Base-by-base conservation (phyloP, 768 basidiomycete genomes). In the Hortiboletus flavorubellus region DNA sequence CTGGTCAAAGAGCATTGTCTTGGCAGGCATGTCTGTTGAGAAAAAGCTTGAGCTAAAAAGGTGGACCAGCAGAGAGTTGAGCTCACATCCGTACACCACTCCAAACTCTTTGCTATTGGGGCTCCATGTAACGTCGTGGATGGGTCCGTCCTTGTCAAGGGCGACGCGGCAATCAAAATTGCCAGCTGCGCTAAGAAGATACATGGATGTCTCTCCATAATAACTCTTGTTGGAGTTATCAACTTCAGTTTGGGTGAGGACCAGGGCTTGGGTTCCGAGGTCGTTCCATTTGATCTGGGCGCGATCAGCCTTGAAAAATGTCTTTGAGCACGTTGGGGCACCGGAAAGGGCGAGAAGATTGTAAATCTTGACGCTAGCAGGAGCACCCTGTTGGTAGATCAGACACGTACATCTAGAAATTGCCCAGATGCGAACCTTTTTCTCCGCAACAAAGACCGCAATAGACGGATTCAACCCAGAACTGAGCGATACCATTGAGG, bases 181-280 rank as follows among this genome's bases (percentile, higher is more conserved):
- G 15, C 96, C 95, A 9, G 92, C 88, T 16, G 93, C 85, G 59
- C 87, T 93, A 58, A 98, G 82, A 14, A 98, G 80, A 73, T 96
- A 98, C 65, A 99, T 76, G 49, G 92, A 91, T 3, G 95, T 97
- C 77, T 98, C 96, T 51, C 97, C 97, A 62, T 98, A 99, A 72
- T 99, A 99, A 65, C 88, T 94, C 81, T 91, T 97, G 72, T 96
- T 96, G 44, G 91, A 88, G 68, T 91, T 92, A 67, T 99, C 96
- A 50, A 98, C 95, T 64, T 99, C 97, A 5, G 95, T 96, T 66
- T 95, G 93, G 0, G 96, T 95, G 37, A 98, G 73, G 56, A 98
- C 80, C 52, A 99, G 77, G 2, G 95, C 89, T 66, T 92, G 91
- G 0, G 94, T 96, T 18, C 96, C 97, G 16, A 94, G 82, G 8